phyloP scores from a whole-genome alignment of 2,329 filamentous ascomycete genomes.

The Davidsoniella australis region DNA sequence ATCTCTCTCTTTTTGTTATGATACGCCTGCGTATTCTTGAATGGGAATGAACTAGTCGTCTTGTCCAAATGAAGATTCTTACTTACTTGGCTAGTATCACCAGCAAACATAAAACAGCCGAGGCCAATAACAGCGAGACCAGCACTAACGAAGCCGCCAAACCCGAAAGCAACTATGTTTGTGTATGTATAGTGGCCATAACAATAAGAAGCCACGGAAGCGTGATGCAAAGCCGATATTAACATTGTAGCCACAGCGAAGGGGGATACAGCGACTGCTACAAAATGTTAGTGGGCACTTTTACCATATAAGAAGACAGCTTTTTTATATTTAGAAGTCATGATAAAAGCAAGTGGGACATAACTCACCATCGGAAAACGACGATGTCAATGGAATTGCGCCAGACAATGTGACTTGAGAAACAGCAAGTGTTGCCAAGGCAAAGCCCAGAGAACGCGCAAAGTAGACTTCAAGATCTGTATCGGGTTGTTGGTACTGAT shows the following conservation, averaged over 20 bases:
- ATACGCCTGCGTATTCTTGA: conserved; percentile 23
- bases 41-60: conserved; percentile 24
- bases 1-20: conserved; percentile 23
- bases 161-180: conserved; percentile 38
- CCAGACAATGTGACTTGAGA: conserved; percentile 54
- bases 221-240: conserved; percentile 51
- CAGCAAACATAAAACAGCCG: conserved; percentile 22
- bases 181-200: conserved; percentile 48
- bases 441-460: conserved; percentile 50
- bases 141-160: conserved; percentile 41
- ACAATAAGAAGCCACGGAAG: conserved; percentile 42
- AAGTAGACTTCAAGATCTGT: conserved; percentile 55
- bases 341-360: not conserved
- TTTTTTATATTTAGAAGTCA: too few species aligned
- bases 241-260: conserved; percentile 50
- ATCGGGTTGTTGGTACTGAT: conserved; percentile 17
- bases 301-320: too few species aligned
- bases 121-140: conserved; percentile 38
- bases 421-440: conserved; percentile 46
- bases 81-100: conserved; percentile 22
- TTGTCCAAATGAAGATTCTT: conserved; percentile 23
- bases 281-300: not conserved
- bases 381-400: conserved; percentile 42
- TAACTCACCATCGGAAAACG: conserved; percentile 23
- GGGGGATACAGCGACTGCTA: conserved; percentile 29